Conservation (phyloP, 768 basidiomycete genomes). For the Xerocomus brunneocitrinus region DNA sequence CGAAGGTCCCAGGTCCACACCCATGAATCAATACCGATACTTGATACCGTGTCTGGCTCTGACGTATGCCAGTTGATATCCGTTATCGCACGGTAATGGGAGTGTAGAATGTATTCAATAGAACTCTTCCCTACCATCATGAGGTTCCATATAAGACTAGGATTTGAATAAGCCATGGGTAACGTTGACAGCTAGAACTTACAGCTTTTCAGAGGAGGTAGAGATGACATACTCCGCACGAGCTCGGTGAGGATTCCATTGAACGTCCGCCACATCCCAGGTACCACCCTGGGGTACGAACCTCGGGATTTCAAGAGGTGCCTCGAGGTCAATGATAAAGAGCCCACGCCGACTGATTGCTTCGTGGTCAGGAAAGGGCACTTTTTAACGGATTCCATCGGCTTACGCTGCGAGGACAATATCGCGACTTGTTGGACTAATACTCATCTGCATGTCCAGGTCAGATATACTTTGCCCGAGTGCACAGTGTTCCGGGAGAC, state of each 20-base stretch:
- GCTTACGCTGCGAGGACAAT: conserved; percentile 85
- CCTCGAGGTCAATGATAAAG: conserved; percentile 91
- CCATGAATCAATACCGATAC: conserved; percentile 92
- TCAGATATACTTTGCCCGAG: conserved; percentile 2
- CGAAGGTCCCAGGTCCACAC: conserved; percentile 93
- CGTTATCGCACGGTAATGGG: conserved; percentile 93
- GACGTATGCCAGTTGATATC: conserved; percentile 97
- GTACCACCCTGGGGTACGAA: conserved; percentile 95
- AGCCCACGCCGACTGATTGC: conserved; percentile 70
- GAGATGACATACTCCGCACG: conserved; percentile 80
- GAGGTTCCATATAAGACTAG: conserved; percentile 93
- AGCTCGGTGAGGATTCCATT: conserved; percentile 83
- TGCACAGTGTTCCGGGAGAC: conserved; percentile 21
- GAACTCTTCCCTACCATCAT: conserved; percentile 65
- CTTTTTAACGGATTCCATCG: background rate
- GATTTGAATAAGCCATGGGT: background rate
- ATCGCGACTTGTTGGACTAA: conserved; percentile 84
- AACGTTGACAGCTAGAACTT: conserved; percentile 21
- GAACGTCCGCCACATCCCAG: conserved; percentile 92
- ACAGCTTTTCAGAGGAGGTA: conserved; percentile 88
- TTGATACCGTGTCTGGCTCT: conserved; percentile 81
- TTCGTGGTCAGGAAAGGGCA: background rate
- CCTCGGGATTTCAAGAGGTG: conserved; percentile 80
- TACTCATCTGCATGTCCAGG: conserved; percentile 66
- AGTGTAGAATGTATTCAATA: conserved; percentile 79